These are phyloP conservation scores for Isatis tinctoria DNA, from an alignment of 345 rosid genomes.

Conservation along the genomic window DNA sequence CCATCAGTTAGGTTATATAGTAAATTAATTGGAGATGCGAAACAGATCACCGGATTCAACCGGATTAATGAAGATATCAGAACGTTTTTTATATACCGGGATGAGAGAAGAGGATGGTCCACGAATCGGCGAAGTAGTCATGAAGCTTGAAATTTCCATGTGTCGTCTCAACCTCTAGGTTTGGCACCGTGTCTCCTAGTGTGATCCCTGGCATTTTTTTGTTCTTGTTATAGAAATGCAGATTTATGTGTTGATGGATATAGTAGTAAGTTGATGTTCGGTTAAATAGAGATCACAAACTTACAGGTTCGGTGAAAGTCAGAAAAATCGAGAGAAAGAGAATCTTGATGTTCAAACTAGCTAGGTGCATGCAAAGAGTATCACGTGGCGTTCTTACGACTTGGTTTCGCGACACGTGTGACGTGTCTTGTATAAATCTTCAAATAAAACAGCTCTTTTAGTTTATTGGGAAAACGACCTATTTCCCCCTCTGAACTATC, in stretches of 20 bases:
- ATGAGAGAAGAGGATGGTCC: constrained; percentile 85
- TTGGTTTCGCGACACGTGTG: constrained; percentile 17
- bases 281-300: constrained; percentile 21
- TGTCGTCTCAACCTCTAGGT: constrained; percentile 65
- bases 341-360: constrained; percentile 5
- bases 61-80: not conserved
- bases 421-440: constrained; percentile 11
- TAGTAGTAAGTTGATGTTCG: not conserved
- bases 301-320: constrained; percentile 1
- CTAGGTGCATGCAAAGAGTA: constrained; percentile 25
- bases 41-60: too few species aligned
- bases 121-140: constrained; percentile 44
- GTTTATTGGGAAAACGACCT: too few species aligned
- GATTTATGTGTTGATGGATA: not conserved
- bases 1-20: not conserved
- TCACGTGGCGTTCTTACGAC: constrained; percentile 21
- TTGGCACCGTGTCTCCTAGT: constrained; percentile 65
- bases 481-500: too few species aligned
- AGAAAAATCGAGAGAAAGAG: not conserved
- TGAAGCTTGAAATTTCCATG: constrained; percentile 62
- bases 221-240: not conserved
- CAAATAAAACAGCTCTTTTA: not conserved
- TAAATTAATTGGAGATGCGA: not conserved
- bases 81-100: constrained; percentile 36
- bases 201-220: constrained; percentile 63